Conservation (phyloP, 1,284 basidiomycete species). For the Tilletia caries region DNA sequence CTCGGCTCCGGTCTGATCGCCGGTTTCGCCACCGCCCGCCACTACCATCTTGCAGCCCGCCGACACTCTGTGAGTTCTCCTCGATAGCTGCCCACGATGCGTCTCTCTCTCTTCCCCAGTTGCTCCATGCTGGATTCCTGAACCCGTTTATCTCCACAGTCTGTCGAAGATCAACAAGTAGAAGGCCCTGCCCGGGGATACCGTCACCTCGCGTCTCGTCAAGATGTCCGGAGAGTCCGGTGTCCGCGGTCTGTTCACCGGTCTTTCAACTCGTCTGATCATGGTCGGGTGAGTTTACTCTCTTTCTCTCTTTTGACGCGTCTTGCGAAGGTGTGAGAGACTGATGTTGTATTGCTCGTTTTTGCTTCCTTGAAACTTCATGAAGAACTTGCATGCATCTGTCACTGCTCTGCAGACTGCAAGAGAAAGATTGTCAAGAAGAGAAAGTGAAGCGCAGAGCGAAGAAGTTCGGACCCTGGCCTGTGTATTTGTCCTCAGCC, state of each 20-base stretch:
- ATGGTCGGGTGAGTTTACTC: slow-evolving; percentile 28
- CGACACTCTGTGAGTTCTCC: slow-evolving; percentile 38
- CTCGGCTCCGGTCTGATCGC: slow-evolving; percentile 52
- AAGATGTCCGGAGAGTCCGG: slow-evolving; percentile 58
- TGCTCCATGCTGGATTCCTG: not conserved
- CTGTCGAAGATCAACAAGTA: slow-evolving; percentile 64
- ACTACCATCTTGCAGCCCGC: slow-evolving; percentile 53
- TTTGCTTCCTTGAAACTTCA: too few species aligned
- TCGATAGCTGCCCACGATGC: too few species aligned
- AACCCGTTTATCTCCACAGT: not conserved
- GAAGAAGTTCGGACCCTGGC: too few species aligned
- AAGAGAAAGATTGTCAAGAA: too few species aligned
- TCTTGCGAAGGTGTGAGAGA: too few species aligned
- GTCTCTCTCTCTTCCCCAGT: not conserved
- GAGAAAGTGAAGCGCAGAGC: too few species aligned
- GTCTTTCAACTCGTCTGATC: slow-evolving; percentile 54
- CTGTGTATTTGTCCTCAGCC: too few species aligned
- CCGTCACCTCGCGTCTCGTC: slow-evolving; percentile 58
- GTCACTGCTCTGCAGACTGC: too few species aligned
- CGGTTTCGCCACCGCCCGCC: slow-evolving; percentile 52
- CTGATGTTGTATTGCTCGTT: too few species aligned
- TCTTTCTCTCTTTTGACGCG: too few species aligned
- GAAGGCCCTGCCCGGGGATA: too few species aligned
- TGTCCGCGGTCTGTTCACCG: slow-evolving; percentile 60
- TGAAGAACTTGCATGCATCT: too few species aligned